Conservation (phyloP, 2,329 filamentous ascomycete genomes). For the Aspergillus sp. region DNA sequence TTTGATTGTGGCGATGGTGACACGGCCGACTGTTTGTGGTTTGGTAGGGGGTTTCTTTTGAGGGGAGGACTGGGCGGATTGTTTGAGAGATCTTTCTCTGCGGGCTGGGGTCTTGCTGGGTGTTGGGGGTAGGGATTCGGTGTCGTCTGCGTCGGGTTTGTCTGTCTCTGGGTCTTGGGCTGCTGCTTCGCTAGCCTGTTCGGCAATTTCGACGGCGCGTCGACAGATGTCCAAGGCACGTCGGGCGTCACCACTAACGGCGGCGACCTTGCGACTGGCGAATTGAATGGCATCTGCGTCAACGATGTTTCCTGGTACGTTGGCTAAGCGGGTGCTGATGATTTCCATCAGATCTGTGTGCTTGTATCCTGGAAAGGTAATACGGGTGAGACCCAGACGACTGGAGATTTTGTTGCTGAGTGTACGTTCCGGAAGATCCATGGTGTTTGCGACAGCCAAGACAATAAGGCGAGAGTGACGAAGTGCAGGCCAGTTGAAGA, state of each 20-base stretch:
- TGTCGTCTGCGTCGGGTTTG: constrained; percentile 29
- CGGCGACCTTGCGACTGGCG: constrained; percentile 92
- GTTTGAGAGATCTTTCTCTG: constrained; percentile 27
- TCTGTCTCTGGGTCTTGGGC: constrained; percentile 20
- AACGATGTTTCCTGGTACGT: constrained; percentile 85
- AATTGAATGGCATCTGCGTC: constrained; percentile 94
- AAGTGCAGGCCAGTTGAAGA: constrained; percentile 97
- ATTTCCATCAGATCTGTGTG: constrained; percentile 97
- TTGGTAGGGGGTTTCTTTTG: constrained; percentile 24
- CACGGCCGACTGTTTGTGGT: constrained; percentile 52
- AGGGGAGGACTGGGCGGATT: constrained; percentile 15
- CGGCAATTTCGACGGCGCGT: constrained; percentile 90
- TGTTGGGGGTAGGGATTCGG: constrained; percentile 44
- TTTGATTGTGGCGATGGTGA: constrained; percentile 92
- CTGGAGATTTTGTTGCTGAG: constrained; percentile 98
- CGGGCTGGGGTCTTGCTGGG: constrained; percentile 47
- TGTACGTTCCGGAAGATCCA: constrained; percentile 95
- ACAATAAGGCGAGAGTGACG: constrained; percentile 92
- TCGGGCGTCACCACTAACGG: constrained; percentile 90
- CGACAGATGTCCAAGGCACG: constrained; percentile 93
- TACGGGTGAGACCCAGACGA: constrained; percentile 82
- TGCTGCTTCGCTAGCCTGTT: constrained; percentile 62
- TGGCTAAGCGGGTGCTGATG: constrained; percentile 88
- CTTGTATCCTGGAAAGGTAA: constrained; percentile 96
- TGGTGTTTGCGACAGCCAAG: constrained; percentile 95